Evolutionary conservation across 176 grass and related monocot genomes (phyloP).

Genomic region (Panicum miliaceum): DNA sequence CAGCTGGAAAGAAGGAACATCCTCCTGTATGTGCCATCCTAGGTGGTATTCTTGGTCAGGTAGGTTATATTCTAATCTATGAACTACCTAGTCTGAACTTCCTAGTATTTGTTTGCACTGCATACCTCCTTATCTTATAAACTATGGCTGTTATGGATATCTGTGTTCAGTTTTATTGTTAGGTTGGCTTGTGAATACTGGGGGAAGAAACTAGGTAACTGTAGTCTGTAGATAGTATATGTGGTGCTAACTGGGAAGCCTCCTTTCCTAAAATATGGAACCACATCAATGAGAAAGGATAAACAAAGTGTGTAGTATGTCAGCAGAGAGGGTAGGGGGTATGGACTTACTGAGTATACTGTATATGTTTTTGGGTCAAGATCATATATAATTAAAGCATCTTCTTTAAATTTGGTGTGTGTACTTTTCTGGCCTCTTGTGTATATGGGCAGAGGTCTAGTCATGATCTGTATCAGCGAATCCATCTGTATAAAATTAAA

Average conservation of each 20-base stretch:
- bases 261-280: neutral
- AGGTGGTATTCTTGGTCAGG: conserved; percentile 99
- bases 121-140: neutral
- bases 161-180: conserved; percentile 1
- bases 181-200: neutral
- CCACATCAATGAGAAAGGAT: neutral
- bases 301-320: neutral
- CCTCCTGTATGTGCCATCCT: conserved; percentile 91
- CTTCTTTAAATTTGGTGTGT: neutral
- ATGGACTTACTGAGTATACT: neutral
- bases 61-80: conserved; percentile 32
- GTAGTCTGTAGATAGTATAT: neutral
- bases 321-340: neutral
- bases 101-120: neutral
- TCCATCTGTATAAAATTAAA: neutral
- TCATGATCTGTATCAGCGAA: neutral
- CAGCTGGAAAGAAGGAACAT: conserved; percentile 74
- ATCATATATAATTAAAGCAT: neutral
- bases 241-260: neutral
- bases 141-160: neutral
- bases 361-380: neutral
- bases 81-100: neutral
- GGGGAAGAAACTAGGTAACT: conserved; percentile 6
- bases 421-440: neutral
- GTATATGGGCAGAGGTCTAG: neutral